Evolutionary conservation across 2,329 filamentous ascomycete species (phyloP), one percentile per base, ranked within the genome.

Genomic region (Apiospora sp.): DNA sequence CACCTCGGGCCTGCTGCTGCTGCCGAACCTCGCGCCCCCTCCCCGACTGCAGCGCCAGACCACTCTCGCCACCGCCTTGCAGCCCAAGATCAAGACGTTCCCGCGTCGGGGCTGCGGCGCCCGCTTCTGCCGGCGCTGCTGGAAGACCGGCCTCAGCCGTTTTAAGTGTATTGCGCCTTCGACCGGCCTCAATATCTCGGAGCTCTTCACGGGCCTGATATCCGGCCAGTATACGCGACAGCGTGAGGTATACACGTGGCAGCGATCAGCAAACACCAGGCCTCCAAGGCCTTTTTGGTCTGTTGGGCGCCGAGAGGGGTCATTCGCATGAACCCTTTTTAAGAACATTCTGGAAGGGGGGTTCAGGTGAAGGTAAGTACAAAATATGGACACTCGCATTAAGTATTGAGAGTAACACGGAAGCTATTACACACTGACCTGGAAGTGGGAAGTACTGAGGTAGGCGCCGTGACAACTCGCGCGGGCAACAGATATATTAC

Each of bases 31-130:
- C 10, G 19, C n/a, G 8, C 46, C 37, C 10, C 37, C 37, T 41
- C 6, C 37, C 37, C 30, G 30, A 30, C 54, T 30, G 27, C 67
- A 27, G 44, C 67, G 67, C 44, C 48, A 49, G 27, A 69, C 44
- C 37, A 69, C 14, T n/a, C 48, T 49, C 10, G 48, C 67, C 14
- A 69, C 27, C 27, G 67, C 48, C 49, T 69, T 49, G 27, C 67
- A 69, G 67, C 67, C 67, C 24, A 69, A 2, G 16, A 69, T n/a
- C 44, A 49, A 16, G 8, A 49, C 67, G n/a, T 69, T 69, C 27
- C 43, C 49, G 8, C 12, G 27, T 22, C 4, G 24, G 34, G 19
- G 27, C 16, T 34, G 67, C 16, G n/a, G 67, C 37, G 37, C 6
- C 8, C 37, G 37, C 37, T 41, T 41, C 7, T 41, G 37, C 37